These are phyloP conservation scores for Annulohypoxylon truncatum DNA, from an alignment of 2,329 filamentous ascomycete genomes.

Conservation along the genomic window DNA sequence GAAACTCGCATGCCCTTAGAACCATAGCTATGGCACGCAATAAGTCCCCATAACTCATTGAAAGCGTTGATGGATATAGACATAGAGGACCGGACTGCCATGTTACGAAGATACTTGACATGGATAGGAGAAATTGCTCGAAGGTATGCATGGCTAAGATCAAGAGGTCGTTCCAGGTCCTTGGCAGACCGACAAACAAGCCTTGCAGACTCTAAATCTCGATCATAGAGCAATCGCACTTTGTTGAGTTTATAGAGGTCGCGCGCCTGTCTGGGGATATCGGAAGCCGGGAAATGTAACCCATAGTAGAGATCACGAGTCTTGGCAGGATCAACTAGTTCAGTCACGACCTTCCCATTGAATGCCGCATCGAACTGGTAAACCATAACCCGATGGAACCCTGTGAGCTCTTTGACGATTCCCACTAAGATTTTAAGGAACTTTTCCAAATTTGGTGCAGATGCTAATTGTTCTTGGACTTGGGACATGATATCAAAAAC, in stretches of 20 bases:
- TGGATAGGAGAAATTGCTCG: slow-evolving; percentile 93
- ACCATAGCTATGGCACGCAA: slow-evolving; percentile 87
- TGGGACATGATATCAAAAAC: slow-evolving; percentile 94
- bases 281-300: slow-evolving; percentile 87
- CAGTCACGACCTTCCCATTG: slow-evolving; percentile 89
- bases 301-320: slow-evolving; percentile 89
- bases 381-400: slow-evolving; percentile 92
- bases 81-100: slow-evolving; percentile 94
- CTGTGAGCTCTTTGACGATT: slow-evolving; percentile 88
- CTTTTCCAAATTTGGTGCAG: slow-evolving; percentile 74
- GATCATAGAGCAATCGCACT: slow-evolving; percentile 86
- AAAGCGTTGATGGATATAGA: slow-evolving; percentile 93
- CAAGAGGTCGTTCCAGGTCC: slow-evolving; percentile 79
- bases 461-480: slow-evolving; percentile 85
- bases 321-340: slow-evolving; percentile 82
- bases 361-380: slow-evolving; percentile 88
- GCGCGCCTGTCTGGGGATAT: slow-evolving; percentile 85
- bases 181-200: slow-evolving; percentile 82
- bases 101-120: slow-evolving; percentile 86
- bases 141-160: slow-evolving; percentile 86
- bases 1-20: slow-evolving; percentile 85
- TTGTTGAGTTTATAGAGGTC: slow-evolving; percentile 94
- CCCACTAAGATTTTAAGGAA: slow-evolving; percentile 87
- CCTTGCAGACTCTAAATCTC: slow-evolving; percentile 81
- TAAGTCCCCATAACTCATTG: slow-evolving; percentile 85